phyloP scores from a whole-genome alignment of 73 alveolate species.

The Paramecium sonneborni region DNA sequence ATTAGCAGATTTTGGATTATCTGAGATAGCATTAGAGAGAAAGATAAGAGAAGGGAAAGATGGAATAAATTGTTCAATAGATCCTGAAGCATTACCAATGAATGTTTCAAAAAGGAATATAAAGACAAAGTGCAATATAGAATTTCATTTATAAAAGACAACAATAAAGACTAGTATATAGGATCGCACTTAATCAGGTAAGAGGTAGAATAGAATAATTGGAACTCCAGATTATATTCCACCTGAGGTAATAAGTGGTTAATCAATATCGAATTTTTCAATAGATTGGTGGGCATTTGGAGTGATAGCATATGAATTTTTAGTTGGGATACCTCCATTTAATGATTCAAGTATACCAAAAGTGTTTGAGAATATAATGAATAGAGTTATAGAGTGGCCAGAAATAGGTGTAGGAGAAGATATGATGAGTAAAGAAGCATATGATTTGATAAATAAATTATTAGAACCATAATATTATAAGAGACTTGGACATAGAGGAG shows the following conservation, averaged over 20 bases:
- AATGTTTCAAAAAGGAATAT: neutral
- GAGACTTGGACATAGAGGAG: slow-evolving; percentile 70
- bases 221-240: slow-evolving; percentile 72
- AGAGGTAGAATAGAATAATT: slow-evolving; percentile 51
- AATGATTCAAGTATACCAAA: slow-evolving; percentile 62
- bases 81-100: slow-evolving; percentile 24
- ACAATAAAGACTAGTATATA: neutral
- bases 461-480: slow-evolving; percentile 65
- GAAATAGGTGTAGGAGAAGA: slow-evolving; percentile 71
- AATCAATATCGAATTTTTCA: slow-evolving; percentile 41
- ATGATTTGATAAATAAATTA: slow-evolving; percentile 72
- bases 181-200: slow-evolving; percentile 28
- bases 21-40: slow-evolving; percentile 68
- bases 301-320: slow-evolving; percentile 75
- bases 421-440: slow-evolving; percentile 67
- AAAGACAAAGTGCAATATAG: neutral
- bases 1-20: slow-evolving; percentile 80
- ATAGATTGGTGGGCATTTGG: slow-evolving; percentile 87
- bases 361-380: slow-evolving; percentile 59
- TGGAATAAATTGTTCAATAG: neutral
- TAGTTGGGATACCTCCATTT: slow-evolving; percentile 81
- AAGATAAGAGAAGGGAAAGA: slow-evolving; percentile 42
- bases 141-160: neutral
- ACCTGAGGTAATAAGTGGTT: slow-evolving; percentile 63
- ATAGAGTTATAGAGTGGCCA: slow-evolving; percentile 55